phyloP scores from a whole-genome alignment of 441 rosid species.

The Mallotus repandus region DNA sequence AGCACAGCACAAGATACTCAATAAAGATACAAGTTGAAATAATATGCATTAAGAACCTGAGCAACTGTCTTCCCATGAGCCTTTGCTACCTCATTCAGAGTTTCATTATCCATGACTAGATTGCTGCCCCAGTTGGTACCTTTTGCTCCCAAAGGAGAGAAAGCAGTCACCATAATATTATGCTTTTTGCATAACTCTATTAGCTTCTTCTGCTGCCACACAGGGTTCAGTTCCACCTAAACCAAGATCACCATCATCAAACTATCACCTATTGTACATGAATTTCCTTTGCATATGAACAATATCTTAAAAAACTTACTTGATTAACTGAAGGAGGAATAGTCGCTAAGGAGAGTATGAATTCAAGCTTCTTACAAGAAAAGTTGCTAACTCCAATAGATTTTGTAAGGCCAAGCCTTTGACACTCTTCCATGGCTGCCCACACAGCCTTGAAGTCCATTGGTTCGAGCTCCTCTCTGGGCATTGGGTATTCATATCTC shows the following conservation, averaged over 20 bases:
- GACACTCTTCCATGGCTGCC: constrained; percentile 44
- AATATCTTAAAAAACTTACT: constrained; percentile 12
- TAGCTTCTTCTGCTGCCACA: constrained; percentile 41
- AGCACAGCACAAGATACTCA: not conserved
- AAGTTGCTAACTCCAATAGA: constrained; percentile 43
- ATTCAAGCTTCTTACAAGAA: constrained; percentile 27
- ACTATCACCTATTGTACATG: not conserved
- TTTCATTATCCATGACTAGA: constrained; percentile 27
- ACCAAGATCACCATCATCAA: not conserved
- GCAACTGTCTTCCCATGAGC: constrained; percentile 33
- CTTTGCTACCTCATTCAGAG: constrained; percentile 26
- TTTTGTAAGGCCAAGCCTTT: constrained; percentile 30
- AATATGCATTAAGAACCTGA: constrained; percentile 24
- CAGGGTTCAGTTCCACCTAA: constrained; percentile 38
- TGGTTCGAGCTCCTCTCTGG: constrained; percentile 23
- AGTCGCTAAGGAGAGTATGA: constrained; percentile 27
- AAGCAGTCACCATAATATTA: constrained; percentile 23
- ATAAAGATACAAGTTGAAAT: not conserved
- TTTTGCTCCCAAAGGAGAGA: constrained; percentile 30
- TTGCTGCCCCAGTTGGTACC: constrained; percentile 27
- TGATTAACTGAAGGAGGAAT: constrained; percentile 39
- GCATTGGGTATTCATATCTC: constrained; percentile 2
- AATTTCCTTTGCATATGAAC: not conserved
- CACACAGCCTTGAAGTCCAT: constrained; percentile 34
- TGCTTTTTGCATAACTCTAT: constrained; percentile 28